Percentiles rank a stretch among this genome's conserved stretches.
These are phyloP conservation scores for Pseudogymnoascus sp. DNA, from an alignment of 2,329 filamentous ascomycete species.

Conservation along the genomic window DNA sequence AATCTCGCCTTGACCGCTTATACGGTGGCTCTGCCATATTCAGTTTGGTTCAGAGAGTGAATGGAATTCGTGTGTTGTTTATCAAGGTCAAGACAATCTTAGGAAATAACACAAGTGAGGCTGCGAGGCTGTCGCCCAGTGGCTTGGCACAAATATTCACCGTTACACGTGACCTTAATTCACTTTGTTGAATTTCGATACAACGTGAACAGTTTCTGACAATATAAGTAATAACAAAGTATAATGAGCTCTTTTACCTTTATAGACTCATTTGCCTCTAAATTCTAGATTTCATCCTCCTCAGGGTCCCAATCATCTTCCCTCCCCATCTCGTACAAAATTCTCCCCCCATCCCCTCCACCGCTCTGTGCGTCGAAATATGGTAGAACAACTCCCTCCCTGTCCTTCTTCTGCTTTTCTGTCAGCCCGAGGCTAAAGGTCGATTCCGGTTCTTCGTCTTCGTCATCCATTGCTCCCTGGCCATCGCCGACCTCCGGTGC, in stretches of 20 bases:
- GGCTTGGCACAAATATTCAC: neutral
- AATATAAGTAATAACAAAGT: neutral
- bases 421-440: slow-evolving; percentile 85
- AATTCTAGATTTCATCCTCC: slow-evolving; percentile 62
- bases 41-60: neutral
- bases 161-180: neutral
- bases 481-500: slow-evolving; percentile 28
- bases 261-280: neutral
- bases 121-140: neutral
- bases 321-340: slow-evolving; percentile 91
- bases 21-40: slow-evolving; percentile 45
- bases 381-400: slow-evolving; percentile 84
- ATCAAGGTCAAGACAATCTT: neutral
- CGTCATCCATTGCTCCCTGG: slow-evolving; percentile 31
- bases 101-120: neutral
- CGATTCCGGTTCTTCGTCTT: slow-evolving; percentile 49
- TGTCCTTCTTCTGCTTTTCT: slow-evolving; percentile 77
- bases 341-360: slow-evolving; percentile 79
- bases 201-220: neutral
- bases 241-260: neutral
- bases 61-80: neutral
- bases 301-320: slow-evolving; percentile 98
- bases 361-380: slow-evolving; percentile 94
- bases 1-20: slow-evolving; percentile 45
- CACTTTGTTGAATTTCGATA: neutral